These are phyloP conservation scores for Aspergillus sojae DNA, from an alignment of 2,329 filamentous ascomycete species.

Conservation along the genomic window DNA sequence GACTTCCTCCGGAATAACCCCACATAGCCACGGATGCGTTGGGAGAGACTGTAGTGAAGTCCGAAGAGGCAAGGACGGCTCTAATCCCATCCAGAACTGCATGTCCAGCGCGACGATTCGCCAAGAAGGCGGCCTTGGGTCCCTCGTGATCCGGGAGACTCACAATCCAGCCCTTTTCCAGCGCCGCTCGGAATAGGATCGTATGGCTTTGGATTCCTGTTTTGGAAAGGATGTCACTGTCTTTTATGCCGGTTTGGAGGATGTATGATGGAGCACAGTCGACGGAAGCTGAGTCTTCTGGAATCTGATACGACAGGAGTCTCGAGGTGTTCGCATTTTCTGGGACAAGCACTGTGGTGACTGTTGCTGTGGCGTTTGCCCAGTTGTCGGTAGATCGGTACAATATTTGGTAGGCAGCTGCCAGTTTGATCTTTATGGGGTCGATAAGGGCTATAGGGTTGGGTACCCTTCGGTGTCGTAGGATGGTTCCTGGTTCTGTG, in stretches of 20 bases:
- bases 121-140: neutral
- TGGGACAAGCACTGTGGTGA: conserved; percentile 9
- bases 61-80: neutral
- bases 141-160: neutral
- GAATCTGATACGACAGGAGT: conserved; percentile 6
- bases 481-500: neutral
- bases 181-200: neutral
- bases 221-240: neutral
- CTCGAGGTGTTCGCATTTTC: neutral
- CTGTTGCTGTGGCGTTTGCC: neutral
- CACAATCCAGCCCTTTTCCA: neutral
- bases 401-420: neutral
- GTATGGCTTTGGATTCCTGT: neutral
- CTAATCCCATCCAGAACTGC: neutral
- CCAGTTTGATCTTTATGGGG: neutral
- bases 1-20: neutral
- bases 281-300: neutral
- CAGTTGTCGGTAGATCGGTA: neutral
- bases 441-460: neutral
- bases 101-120: neutral
- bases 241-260: neutral
- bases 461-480: neutral
- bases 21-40: neutral
- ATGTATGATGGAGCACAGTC: conserved; percentile 7
- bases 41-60: neutral